A percentile compares a stretch with the other conserved stretches of the same genome.
phyloP scores from a whole-genome alignment of 2,329 filamentous ascomycete species.

The Nannizzia gypsea region DNA sequence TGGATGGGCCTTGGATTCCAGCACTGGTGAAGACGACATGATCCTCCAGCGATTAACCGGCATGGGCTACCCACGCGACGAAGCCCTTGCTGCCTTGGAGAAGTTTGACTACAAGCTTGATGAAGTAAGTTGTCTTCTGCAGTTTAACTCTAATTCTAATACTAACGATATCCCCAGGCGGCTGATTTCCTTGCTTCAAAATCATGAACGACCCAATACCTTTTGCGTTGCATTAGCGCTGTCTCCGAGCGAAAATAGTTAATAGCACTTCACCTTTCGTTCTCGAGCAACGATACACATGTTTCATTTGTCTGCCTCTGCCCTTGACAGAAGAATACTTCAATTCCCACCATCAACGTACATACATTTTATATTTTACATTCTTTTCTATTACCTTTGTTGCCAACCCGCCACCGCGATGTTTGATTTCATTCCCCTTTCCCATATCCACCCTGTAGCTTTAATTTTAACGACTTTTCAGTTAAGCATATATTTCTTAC shows the following conservation, averaged over 20 bases:
- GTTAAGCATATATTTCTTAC: conserved; percentile 1
- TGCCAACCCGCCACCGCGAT: background rate
- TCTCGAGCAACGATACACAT: background rate
- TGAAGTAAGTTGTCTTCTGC: conserved; percentile 51
- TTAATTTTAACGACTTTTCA: background rate
- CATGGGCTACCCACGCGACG: conserved; percentile 72
- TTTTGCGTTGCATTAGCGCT: background rate
- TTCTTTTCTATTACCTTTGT: background rate
- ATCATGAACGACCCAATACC: conserved; percentile 17
- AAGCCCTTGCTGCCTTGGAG: conserved; percentile 70
- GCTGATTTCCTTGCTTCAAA: conserved; percentile 34
- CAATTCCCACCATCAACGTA: conserved; percentile 3
- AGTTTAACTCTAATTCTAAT: background rate
- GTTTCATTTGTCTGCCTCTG: background rate
- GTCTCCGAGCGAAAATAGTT: background rate
- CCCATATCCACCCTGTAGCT: background rate
- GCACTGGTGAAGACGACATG: conserved; percentile 76
- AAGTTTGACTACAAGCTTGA: conserved; percentile 95
- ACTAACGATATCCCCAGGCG: conserved; percentile 20
- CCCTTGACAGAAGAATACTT: background rate
- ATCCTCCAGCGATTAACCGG: conserved; percentile 78
- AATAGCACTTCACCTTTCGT: background rate
- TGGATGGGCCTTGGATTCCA: conserved; percentile 59
- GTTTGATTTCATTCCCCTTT: background rate
- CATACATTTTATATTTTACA: background rate